These are phyloP conservation scores for Mallotus repandus DNA, from an alignment of 441 rosid genomes.

Conservation along the genomic window DNA sequence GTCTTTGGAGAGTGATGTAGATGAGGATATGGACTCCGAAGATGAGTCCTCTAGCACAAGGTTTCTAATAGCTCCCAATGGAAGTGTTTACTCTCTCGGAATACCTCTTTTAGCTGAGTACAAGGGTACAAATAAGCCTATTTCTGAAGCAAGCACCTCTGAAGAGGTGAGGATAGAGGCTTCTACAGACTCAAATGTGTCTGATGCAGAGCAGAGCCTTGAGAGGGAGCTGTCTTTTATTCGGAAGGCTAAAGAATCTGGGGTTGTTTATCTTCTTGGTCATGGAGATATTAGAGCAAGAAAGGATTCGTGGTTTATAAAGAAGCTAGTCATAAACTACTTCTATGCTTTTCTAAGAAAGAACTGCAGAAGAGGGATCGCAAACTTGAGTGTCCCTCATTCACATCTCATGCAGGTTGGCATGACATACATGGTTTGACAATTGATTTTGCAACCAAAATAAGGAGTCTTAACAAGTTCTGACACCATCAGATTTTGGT, in stretches of 20 bases:
- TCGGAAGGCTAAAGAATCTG: slow-evolving; percentile 86
- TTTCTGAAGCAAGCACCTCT: slow-evolving; percentile 59
- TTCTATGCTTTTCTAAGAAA: slow-evolving; percentile 91
- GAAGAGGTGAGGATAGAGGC: slow-evolving; percentile 37
- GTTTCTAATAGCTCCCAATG: slow-evolving; percentile 81
- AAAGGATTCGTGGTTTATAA: slow-evolving; percentile 93
- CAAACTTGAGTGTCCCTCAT: slow-evolving; percentile 92
- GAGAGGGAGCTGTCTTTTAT: slow-evolving; percentile 93
- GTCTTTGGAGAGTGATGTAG: slow-evolving; percentile 83
- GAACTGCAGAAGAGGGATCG: slow-evolving; percentile 91
- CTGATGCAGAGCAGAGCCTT: slow-evolving; percentile 80
- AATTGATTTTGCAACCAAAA: slow-evolving; percentile 22
- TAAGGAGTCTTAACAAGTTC: slow-evolving; percentile 10
- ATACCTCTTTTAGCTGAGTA: slow-evolving; percentile 79
- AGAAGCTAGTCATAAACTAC: slow-evolving; percentile 88
- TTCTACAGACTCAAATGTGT: slow-evolving; percentile 33
- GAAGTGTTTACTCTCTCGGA: slow-evolving; percentile 82
- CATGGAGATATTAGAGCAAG: slow-evolving; percentile 96
- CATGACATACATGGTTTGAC: slow-evolving; percentile 98
- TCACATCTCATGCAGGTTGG: slow-evolving; percentile 96
- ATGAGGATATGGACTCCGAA: slow-evolving; percentile 66
- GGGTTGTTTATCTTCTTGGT: slow-evolving; percentile 97
- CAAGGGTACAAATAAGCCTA: slow-evolving; percentile 38
- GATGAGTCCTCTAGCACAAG: slow-evolving; percentile 53
- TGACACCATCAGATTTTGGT: background rate